Conservation (phyloP, 2,329 filamentous ascomycete genomes). For the Alternaria hordeiaustralica region DNA sequence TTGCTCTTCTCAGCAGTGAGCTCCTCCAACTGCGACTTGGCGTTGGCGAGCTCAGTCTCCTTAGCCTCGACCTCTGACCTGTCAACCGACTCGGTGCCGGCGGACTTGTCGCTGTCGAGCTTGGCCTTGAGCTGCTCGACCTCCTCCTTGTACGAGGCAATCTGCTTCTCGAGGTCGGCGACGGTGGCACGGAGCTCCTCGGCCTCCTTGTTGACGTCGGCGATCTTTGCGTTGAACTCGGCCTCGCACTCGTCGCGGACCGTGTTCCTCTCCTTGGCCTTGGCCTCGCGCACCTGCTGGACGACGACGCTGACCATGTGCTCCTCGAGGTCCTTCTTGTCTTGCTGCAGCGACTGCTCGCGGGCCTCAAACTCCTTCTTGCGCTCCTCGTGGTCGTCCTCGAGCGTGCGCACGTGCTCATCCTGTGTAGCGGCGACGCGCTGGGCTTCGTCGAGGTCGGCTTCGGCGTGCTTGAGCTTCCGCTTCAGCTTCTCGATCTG, state of each 20-base stretch:
- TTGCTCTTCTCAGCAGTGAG: slow-evolving; percentile 17
- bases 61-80: slow-evolving; percentile 39
- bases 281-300: slow-evolving; percentile 50
- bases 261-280: slow-evolving; percentile 44
- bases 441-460: slow-evolving; percentile 45
- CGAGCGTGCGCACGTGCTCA: slow-evolving; percentile 38
- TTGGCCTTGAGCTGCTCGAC: slow-evolving; percentile 37
- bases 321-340: slow-evolving; percentile 50
- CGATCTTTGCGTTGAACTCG: slow-evolving; percentile 42
- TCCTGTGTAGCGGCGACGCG: slow-evolving; percentile 37
- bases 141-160: slow-evolving; percentile 36
- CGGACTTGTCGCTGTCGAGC: slow-evolving; percentile 30
- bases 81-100: slow-evolving; percentile 22
- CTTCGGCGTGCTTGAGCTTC: slow-evolving; percentile 37
- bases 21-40: slow-evolving; percentile 26
- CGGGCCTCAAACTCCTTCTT: slow-evolving; percentile 40
- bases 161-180: slow-evolving; percentile 35
- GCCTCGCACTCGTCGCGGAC: slow-evolving; percentile 46
- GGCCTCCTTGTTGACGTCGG: slow-evolving; percentile 20
- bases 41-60: slow-evolving; percentile 30
- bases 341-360: slow-evolving; percentile 38
- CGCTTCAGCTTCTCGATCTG: slow-evolving; percentile 43
- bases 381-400: slow-evolving; percentile 44
- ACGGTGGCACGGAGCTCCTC: slow-evolving; percentile 22
- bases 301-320: slow-evolving; percentile 52